phyloP scores from a whole-genome alignment of 2,329 filamentous ascomycete species.

The Hypoxylon sp. region DNA sequence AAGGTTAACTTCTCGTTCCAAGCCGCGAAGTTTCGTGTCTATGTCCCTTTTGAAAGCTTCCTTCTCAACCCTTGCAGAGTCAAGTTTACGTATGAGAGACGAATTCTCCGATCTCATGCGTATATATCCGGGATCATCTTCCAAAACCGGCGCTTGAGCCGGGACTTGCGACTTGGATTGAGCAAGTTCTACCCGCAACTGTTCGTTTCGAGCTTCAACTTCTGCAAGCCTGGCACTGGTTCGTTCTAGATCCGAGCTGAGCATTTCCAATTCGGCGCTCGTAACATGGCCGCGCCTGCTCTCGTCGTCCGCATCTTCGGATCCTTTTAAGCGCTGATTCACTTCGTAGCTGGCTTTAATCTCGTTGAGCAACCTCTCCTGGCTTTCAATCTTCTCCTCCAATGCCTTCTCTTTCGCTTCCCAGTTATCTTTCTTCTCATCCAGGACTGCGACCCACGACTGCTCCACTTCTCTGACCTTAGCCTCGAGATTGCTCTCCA shows the following conservation, averaged over 20 bases:
- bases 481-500: slow-evolving; percentile 82
- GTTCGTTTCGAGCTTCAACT: slow-evolving; percentile 93
- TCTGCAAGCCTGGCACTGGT: slow-evolving; percentile 90
- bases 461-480: slow-evolving; percentile 91
- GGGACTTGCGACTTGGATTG: slow-evolving; percentile 84
- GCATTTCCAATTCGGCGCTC: slow-evolving; percentile 93
- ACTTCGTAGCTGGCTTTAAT: slow-evolving; percentile 98
- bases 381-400: slow-evolving; percentile 94
- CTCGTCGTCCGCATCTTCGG: slow-evolving; percentile 73
- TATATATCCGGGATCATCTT: slow-evolving; percentile 92
- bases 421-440: slow-evolving; percentile 98
- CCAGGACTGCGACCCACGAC: slow-evolving; percentile 90
- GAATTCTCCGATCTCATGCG: slow-evolving; percentile 94
- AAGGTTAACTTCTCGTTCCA: slow-evolving; percentile 83
- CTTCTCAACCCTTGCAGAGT: slow-evolving; percentile 85
- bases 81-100: slow-evolving; percentile 88
- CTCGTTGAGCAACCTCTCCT: slow-evolving; percentile 92
- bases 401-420: slow-evolving; percentile 90
- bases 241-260: slow-evolving; percentile 90
- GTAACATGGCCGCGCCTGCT: slow-evolving; percentile 76
- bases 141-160: slow-evolving; percentile 74
- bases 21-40: slow-evolving; percentile 80
- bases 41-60: slow-evolving; percentile 83
- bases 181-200: slow-evolving; percentile 89
- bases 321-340: slow-evolving; percentile 86